These are phyloP conservation scores for Globisporangium emineosum DNA, from an alignment of 352 stramenopile genomes.

Conservation along the genomic window DNA sequence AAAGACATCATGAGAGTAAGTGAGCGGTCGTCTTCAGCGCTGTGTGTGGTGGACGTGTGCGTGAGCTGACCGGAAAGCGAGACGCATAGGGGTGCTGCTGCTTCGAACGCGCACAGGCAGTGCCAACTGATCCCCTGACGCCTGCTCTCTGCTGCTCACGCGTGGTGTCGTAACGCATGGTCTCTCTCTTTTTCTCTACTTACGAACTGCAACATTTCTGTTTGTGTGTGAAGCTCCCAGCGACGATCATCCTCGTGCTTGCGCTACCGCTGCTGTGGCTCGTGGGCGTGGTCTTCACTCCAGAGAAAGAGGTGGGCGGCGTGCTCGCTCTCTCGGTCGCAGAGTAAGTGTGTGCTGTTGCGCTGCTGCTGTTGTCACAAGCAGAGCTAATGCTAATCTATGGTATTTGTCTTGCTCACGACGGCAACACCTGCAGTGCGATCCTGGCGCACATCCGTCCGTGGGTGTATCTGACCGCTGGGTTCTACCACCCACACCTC, in stretches of 20 bases:
- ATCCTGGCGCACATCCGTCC: constrained; percentile 84
- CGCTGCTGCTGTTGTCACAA: background rate
- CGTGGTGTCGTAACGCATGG: background rate
- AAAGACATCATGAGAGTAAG: background rate
- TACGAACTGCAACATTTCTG: too few relatives aligned
- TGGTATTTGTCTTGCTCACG: background rate
- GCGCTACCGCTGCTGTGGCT: constrained; percentile 67
- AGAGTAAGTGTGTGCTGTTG: constrained; percentile 41
- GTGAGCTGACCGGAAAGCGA: background rate
- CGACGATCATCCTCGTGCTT: constrained; percentile 61
- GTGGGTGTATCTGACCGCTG: constrained; percentile 83
- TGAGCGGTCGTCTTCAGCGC: background rate
- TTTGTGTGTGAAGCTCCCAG: constrained; percentile 50
- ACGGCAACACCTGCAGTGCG: constrained; percentile 34
- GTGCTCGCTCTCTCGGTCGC: constrained; percentile 76
- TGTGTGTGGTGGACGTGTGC: background rate
- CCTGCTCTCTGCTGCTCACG: background rate
- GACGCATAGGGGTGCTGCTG: background rate
- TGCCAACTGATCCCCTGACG: background rate
- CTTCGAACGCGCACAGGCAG: too few relatives aligned
- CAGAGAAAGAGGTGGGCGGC: constrained; percentile 57
- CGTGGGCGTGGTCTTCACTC: constrained; percentile 70
- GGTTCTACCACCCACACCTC: constrained; percentile 83
- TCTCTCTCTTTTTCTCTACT: background rate
- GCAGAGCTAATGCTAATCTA: background rate